These are phyloP conservation scores for Xerocomellus intermedius DNA, from an alignment of 768 basidiomycete species.

Conservation along the genomic window DNA sequence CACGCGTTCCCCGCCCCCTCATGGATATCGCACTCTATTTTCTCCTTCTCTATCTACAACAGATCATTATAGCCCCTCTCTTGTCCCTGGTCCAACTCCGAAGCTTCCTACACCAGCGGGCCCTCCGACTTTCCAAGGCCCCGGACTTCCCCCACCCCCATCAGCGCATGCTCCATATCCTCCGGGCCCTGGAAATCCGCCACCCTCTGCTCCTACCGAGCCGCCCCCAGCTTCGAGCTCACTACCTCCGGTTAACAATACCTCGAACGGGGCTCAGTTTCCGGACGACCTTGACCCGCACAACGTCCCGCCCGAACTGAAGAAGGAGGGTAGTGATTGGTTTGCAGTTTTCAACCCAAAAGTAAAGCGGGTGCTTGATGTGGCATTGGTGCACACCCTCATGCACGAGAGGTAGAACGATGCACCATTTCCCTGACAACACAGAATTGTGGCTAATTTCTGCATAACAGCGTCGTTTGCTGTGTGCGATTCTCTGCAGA, in stretches of 20 bases:
- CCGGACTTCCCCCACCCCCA: conserved; percentile 36
- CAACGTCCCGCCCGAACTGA: conserved; percentile 33
- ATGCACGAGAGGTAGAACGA: conserved; percentile 78
- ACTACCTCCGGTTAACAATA: conserved; percentile 26
- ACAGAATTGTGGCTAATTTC: conserved; percentile 7
- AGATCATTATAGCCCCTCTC: conserved; percentile 36
- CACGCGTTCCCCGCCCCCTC: conserved; percentile 33
- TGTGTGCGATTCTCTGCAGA: conserved; percentile 95
- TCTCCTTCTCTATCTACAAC: conserved; percentile 25
- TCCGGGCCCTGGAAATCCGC: conserved; percentile 33
- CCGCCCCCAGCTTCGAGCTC: conserved; percentile 23
- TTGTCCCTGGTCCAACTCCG: conserved; percentile 40
- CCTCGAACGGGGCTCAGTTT: conserved; percentile 33
- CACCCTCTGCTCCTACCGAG: conserved; percentile 29
- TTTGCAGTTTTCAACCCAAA: conserved; percentile 85
- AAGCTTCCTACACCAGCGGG: conserved; percentile 33
- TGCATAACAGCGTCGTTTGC: conserved; percentile 62
- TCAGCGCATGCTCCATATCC: conserved; percentile 31
- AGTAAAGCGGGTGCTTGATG: conserved; percentile 75
- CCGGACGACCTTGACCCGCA: conserved; percentile 34
- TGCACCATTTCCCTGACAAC: background rate
- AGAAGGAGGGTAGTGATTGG: conserved; percentile 82
- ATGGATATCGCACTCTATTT: conserved; percentile 28
- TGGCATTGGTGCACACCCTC: conserved; percentile 79
- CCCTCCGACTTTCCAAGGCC: conserved; percentile 35